Evolutionary conservation across 495 filamentous ascomycete genomes (phyloP).

Genomic region (Astrothelium subdiscretum): DNA sequence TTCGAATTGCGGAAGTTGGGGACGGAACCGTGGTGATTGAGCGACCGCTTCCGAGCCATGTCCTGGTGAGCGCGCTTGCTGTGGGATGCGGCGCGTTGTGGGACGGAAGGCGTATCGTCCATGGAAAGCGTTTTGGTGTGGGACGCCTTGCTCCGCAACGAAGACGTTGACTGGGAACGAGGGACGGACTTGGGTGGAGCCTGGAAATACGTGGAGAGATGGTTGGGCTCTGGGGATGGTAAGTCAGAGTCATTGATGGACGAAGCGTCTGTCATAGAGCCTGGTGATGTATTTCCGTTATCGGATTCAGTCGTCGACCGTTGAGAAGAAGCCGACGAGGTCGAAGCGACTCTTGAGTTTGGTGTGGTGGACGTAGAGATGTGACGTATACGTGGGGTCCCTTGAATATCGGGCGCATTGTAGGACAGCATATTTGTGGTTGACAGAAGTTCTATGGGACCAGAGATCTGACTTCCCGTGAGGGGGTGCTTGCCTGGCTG

Average conservation of each 20-base stretch:
- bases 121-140: conserved; percentile 17
- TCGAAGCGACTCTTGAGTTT: neutral
- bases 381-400: conserved; percentile 25
- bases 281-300: conserved; percentile 29
- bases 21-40: conserved; percentile 35
- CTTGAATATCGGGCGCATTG: conserved; percentile 61
- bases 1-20: conserved; percentile 23
- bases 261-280: conserved; percentile 62
- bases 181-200: conserved; percentile 34
- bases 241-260: conserved; percentile 46
- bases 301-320: neutral
- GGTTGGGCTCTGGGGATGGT: conserved; percentile 55
- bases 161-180: conserved; percentile 25
- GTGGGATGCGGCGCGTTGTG: conserved; percentile 67
- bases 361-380: conserved; percentile 20
- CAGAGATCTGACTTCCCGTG: conserved; percentile 57
- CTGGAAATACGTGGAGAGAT: conserved; percentile 70
- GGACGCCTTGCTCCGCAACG: neutral
- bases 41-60: conserved; percentile 55
- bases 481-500: conserved; percentile 12
- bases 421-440: conserved; percentile 95
- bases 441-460: conserved; percentile 73
- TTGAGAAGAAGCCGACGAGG: neutral
- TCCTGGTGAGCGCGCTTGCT: conserved; percentile 67
- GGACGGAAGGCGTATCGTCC: conserved; percentile 47